Percentiles rank a stretch among this genome's conserved stretches.
Conservation (phyloP, 2,329 filamentous ascomycete genomes). For the Chrysoporthe puriensis region DNA sequence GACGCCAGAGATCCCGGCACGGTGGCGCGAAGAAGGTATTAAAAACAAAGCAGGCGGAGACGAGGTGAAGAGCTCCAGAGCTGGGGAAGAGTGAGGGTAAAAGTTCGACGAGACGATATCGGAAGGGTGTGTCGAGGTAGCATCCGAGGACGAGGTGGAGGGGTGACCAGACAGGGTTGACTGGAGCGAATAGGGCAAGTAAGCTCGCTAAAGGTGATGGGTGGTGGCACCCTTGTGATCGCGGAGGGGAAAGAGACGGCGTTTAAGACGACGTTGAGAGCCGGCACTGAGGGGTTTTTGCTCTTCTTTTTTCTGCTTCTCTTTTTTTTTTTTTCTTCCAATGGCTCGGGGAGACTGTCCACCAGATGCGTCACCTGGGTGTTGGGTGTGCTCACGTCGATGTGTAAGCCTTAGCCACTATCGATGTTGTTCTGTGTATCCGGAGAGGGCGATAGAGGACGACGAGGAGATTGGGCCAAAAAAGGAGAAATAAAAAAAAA, state of each 20-base stretch:
- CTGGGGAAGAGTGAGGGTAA: conserved; percentile 15
- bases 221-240: conserved; percentile 25
- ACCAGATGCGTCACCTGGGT: conserved; percentile 6
- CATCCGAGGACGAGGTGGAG: conserved; percentile 24
- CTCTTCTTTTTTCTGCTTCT: neutral
- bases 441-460: neutral
- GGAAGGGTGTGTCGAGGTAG: conserved; percentile 28
- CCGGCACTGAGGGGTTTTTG: conserved; percentile 4
- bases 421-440: neutral
- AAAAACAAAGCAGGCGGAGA: neutral
- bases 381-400: conserved; percentile 1
- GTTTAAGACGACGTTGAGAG: conserved; percentile 20
- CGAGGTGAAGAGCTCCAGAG: conserved; percentile 17
- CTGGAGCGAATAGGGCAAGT: conserved; percentile 23
- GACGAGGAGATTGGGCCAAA: neutral
- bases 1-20: conserved; percentile 14
- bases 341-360: neutral
- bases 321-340: neutral
- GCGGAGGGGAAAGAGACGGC: conserved; percentile 23
- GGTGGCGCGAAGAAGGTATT: conserved; percentile 19
- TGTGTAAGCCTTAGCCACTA: neutral
- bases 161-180: conserved; percentile 23
- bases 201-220: conserved; percentile 30
- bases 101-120: conserved; percentile 27
- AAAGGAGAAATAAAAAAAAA: neutral